Base-by-base conservation (phyloP, 2,329 filamentous ascomycete genomes). In the Cercospora zeina region DNA sequence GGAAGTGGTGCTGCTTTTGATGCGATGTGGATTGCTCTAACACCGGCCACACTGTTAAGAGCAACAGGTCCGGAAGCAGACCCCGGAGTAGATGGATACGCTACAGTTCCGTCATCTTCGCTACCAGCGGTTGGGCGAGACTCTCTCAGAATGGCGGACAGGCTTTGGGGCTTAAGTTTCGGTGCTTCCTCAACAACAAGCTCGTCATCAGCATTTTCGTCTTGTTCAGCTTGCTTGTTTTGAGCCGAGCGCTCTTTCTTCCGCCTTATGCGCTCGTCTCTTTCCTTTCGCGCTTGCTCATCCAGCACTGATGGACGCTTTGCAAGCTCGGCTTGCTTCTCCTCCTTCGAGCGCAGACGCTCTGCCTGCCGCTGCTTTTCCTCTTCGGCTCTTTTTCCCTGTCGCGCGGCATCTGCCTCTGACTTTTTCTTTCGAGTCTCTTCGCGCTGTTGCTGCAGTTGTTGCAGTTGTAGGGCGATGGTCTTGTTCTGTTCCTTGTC, bases 201-300 rank as follows among this genome's bases (percentile, higher is more conserved):
- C 63, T 59, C 51, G 1, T 37, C 58, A 16, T 16, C 34, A 4
- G 54, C 19, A n/a, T 31, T 27, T 49, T 58, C 63, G 11, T 59
- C 50, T 24, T 63, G 53, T 10, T 60, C 47, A 11, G 51, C 50
- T 11, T 54, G 45, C n/a, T 45, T 54, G 49, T 67, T 66, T 10
- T 64, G 64, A 30, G 16, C 39, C 13, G 56, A 37, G 6, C 59
- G 59, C 37, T 67, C 64, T 36, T 58, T 37, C 16, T 65, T 54
- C 9, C 53, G 31, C 2, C 57, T 60, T 11, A 63, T 62, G 2
- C 65, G 66, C 21, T 66, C 51, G 11, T 67, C 53, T 31, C 54
- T 56, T 0, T 49, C 14, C 1, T 50, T 27, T 10, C 36, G 47
- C 27, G 58, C 49, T 13, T 61, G 36, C 4, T 60, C 58, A 33